Percentiles rank a stretch among this genome's conserved stretches.
Evolutionary conservation across 108 stramenopile species (phyloP).

Genomic region (Fragilaria radians): DNA sequence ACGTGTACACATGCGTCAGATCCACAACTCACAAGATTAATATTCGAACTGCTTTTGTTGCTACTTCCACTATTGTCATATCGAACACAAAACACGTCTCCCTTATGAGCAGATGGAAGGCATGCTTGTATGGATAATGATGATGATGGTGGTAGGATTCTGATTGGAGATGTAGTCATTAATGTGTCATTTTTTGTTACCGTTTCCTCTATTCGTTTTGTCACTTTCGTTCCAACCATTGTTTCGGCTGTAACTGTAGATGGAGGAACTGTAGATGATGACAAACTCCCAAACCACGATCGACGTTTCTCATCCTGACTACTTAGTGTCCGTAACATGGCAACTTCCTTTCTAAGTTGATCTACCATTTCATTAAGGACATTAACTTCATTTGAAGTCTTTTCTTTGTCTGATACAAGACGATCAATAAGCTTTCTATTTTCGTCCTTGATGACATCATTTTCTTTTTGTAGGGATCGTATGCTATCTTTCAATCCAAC

Average conservation of each 20-base stretch:
- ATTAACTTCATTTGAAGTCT: slow-evolving; percentile 61
- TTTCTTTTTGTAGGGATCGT: slow-evolving; percentile 65
- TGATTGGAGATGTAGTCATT: background rate
- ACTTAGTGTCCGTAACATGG: slow-evolving; percentile 40
- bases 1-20: slow-evolving; percentile 66
- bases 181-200: background rate
- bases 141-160: background rate
- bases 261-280: background rate
- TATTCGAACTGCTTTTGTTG: too few relatives aligned
- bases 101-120: slow-evolving; percentile 10
- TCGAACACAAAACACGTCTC: slow-evolving; percentile 30
- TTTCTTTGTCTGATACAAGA: slow-evolving; percentile 62
- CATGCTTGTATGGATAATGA: background rate
- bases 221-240: background rate
- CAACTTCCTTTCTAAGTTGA: slow-evolving; percentile 51
- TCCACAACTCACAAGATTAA: slow-evolving; percentile 58
- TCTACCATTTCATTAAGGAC: slow-evolving; percentile 66
- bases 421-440: slow-evolving; percentile 44
- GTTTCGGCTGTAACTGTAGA: background rate
- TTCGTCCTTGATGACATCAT: slow-evolving; percentile 51
- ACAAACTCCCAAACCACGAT: background rate
- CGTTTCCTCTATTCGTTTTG: too few relatives aligned
- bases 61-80: slow-evolving; percentile 58
- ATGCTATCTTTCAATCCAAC: slow-evolving; percentile 74
- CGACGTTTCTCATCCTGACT: slow-evolving; percentile 30